Conservation (phyloP, 805 yeast genomes). For the Soucietia sequanensis region DNA sequence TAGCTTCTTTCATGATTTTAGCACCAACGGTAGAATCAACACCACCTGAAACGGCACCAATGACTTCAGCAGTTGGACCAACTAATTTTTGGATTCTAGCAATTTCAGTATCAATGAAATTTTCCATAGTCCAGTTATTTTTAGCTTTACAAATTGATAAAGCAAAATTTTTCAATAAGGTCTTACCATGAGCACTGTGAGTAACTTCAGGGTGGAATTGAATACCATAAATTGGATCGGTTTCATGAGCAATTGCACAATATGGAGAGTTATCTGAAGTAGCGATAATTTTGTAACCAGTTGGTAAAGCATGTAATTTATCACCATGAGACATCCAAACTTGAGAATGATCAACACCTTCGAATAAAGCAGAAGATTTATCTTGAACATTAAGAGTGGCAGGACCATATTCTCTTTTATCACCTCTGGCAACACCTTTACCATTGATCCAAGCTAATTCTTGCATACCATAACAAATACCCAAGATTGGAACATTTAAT, state of each 20-base stretch:
- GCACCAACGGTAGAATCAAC: conserved; percentile 99
- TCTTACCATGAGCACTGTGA: conserved; percentile 90
- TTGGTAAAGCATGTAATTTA: conserved; percentile 86
- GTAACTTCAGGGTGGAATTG: conserved; percentile 99
- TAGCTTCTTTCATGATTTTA: conserved; percentile 95
- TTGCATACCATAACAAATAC: conserved; percentile 99
- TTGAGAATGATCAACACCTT: conserved; percentile 88
- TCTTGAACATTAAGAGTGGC: conserved; percentile 82
- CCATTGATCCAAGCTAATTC: conserved; percentile 98
- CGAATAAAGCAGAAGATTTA: conserved; percentile 65
- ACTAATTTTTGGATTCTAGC: conserved; percentile 86
- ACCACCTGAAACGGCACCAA: conserved; percentile 99
- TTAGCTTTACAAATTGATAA: conserved; percentile 81
- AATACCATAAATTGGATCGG: conserved; percentile 81
- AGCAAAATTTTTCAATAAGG: conserved; percentile 87
- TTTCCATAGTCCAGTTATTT: conserved; percentile 97
- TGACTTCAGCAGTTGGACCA: conserved; percentile 97
- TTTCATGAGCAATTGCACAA: conserved; percentile 84
- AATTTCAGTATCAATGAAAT: conserved; percentile 95
- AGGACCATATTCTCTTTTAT: conserved; percentile 97
- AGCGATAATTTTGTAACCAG: conserved; percentile 85
- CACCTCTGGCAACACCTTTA: conserved; percentile 91
- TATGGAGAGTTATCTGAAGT: conserved; percentile 91
- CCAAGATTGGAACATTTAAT: conserved; percentile 89
- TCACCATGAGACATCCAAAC: conserved; percentile 99